Conservation (phyloP, 2,329 filamentous ascomycete genomes). For the Fusarium sp. region DNA sequence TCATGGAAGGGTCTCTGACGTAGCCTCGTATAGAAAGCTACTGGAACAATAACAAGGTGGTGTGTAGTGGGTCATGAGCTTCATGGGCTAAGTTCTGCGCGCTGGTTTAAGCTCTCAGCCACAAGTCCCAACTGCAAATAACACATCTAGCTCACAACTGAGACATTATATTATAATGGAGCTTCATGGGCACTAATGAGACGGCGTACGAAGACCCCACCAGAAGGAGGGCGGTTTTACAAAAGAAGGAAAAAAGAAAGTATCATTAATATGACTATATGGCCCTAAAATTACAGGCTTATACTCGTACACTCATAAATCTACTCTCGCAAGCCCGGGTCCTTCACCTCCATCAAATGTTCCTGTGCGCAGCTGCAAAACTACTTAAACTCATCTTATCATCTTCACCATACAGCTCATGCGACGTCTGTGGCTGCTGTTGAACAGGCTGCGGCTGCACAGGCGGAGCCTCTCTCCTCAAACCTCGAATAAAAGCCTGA, state of each 20-base stretch:
- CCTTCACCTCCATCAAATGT: neutral
- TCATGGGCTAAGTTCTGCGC: too few species aligned
- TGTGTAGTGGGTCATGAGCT: neutral
- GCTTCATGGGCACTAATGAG: neutral
- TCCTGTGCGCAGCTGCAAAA: constrained; percentile 33
- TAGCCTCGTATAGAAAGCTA: neutral
- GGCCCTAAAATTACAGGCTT: neutral
- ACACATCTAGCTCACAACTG: too few species aligned
- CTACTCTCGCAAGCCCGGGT: neutral
- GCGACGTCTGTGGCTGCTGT: neutral
- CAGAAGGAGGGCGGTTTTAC: neutral
- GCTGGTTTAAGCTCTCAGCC: too few species aligned
- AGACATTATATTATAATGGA: too few species aligned
- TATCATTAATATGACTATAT: constrained; percentile 9
- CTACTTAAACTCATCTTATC: constrained; percentile 36
- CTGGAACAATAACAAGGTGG: neutral
- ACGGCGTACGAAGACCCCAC: neutral
- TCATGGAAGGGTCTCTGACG: neutral
- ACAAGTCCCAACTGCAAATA: too few species aligned
- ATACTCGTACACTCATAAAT: neutral
- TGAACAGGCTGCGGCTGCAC: constrained; percentile 16
- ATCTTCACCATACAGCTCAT: constrained; percentile 9
- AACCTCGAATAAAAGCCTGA: neutral
- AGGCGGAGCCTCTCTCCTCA: constrained; percentile 25
- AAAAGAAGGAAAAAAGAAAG: neutral